Evolutionary conservation across 768 basidiomycete species (phyloP).

Genomic region (Pulveroboletus sp.): DNA sequence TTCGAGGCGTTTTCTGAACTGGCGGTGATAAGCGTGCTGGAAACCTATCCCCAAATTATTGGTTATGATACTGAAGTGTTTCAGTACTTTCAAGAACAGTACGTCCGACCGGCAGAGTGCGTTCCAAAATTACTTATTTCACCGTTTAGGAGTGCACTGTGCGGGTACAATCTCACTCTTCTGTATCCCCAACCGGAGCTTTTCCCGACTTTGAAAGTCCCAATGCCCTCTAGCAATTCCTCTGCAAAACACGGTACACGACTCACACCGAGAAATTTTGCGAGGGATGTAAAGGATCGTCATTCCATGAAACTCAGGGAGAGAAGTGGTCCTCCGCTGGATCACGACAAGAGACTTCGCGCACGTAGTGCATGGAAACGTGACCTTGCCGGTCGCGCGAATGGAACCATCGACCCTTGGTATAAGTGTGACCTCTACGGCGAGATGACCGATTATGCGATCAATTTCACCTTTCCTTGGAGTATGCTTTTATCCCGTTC

Average conservation of each 20-base stretch:
- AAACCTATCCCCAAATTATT: slow-evolving; percentile 75
- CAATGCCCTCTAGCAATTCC: slow-evolving; percentile 13
- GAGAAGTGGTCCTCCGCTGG: slow-evolving; percentile 18
- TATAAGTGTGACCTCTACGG: slow-evolving; percentile 63
- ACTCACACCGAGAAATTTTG: slow-evolving; percentile 17
- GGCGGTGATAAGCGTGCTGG: slow-evolving; percentile 55
- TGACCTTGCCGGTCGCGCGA: slow-evolving; percentile 42
- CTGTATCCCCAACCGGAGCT: slow-evolving; percentile 62
- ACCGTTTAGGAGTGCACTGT: slow-evolving; percentile 56
- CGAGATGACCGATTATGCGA: slow-evolving; percentile 65
- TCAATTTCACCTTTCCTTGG: slow-evolving; percentile 68
- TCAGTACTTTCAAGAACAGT: slow-evolving; percentile 68
- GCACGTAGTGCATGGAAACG: slow-evolving; percentile 37
- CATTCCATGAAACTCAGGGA: slow-evolving; percentile 20
- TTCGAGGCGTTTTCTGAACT: slow-evolving; percentile 44
- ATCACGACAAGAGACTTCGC: slow-evolving; percentile 26
- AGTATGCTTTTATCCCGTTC: slow-evolving; percentile 21
- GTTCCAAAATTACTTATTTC: too few species aligned
- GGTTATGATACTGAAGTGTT: slow-evolving; percentile 64
- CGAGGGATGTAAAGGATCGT: slow-evolving; percentile 18
- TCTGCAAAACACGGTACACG: slow-evolving; percentile 13
- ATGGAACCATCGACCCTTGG: slow-evolving; percentile 56
- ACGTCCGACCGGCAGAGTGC: slow-evolving; percentile 27
- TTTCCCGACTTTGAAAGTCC: slow-evolving; percentile 41
- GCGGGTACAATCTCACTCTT: slow-evolving; percentile 61